Evolutionary conservation across 148 eudicot species (phyloP), one percentile per base, ranked within the genome.

Genomic region (Silene conica): DNA sequence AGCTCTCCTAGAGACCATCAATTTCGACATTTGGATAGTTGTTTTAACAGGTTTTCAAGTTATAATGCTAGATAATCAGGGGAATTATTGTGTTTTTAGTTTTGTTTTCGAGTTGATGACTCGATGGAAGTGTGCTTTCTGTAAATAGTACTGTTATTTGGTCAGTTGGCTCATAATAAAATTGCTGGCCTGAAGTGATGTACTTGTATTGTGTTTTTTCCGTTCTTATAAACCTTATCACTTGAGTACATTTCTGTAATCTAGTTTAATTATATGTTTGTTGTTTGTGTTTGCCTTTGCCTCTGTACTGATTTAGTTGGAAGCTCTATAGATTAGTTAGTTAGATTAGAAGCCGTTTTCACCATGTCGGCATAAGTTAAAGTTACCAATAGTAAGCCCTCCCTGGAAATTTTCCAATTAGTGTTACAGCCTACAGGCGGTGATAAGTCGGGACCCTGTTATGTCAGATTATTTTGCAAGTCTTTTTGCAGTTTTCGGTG

Each of bases 71-170:
- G 59, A 48, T 48, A 11, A 48, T 19, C 54, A 59, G 79, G 69
- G 69, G 73, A 65, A 56, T 20, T 75, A 22, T 75, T n/a, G n/a
- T n/a, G n/a, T n/a, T n/a, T n/a, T n/a, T n/a, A n/a, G 26, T 21
- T 23, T 4, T 73, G 52, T 74, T 68, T 55, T 19, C 1, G 9
- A 43, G 63, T 31, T 28, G 19, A 23, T 18, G 73, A 76, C 38
- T 72, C 34, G 0, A 58, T 59, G 28, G 28, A 12, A 57, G 62
- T 71, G 60, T 71, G 48, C n/a, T 66, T 25, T 80, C 14, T 80
- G 82, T 80, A 80, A 48, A 75, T 80, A 76, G 58, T 68, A 65
- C 73, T 71, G 67, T 73, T 73, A 61, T 75, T 20, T 80, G 75
- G 76, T 56, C 76, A 71, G 72, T 54, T 21, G 34, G 77, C 58